phyloP scores from a whole-genome alignment of 768 basidiomycete species.

The Dioszegia hungarica region DNA sequence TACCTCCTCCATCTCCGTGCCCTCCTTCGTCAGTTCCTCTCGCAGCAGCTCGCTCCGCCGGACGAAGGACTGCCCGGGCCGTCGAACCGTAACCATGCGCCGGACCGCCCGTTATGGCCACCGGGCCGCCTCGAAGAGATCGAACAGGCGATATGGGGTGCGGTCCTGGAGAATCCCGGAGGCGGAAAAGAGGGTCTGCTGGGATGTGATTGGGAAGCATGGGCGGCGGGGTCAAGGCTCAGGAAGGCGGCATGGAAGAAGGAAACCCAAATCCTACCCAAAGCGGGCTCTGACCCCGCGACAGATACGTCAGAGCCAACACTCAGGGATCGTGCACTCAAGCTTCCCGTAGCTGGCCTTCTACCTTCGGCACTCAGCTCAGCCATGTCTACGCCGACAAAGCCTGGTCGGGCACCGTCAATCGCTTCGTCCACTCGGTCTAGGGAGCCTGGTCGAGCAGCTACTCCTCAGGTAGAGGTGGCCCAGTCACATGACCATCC shows the following conservation, averaged over 20 bases:
- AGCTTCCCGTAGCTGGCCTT: not conserved
- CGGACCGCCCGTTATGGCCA: slow-evolving; percentile 22
- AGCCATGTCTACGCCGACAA: slow-evolving; percentile 2
- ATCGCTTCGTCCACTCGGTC: slow-evolving; percentile 8
- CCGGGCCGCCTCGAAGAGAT: slow-evolving; percentile 10
- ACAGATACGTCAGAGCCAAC: not conserved
- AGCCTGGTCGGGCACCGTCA: slow-evolving; percentile 10
- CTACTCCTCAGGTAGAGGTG: not conserved
- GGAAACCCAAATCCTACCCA: not conserved
- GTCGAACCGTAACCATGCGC: not conserved
- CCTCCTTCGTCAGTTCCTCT: slow-evolving; percentile 35
- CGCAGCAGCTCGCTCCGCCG: slow-evolving; percentile 17
- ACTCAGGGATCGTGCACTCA: not conserved
- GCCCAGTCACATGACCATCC: not conserved
- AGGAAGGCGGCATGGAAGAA: slow-evolving; percentile 16
- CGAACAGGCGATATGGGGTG: slow-evolving; percentile 30
- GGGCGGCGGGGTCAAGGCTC: slow-evolving; percentile 8
- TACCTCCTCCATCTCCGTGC: slow-evolving; percentile 27
- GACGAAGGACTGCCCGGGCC: slow-evolving; percentile 18
- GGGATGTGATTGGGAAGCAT: slow-evolving; percentile 25
- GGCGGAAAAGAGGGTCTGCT: slow-evolving; percentile 11
- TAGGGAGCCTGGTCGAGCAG: no score
- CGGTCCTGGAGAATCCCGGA: slow-evolving; percentile 6
- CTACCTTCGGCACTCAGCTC: slow-evolving; percentile 1
- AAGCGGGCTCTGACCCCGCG: not conserved